Conservation (phyloP, 768 basidiomycete genomes). For the Russula earlei region DNA sequence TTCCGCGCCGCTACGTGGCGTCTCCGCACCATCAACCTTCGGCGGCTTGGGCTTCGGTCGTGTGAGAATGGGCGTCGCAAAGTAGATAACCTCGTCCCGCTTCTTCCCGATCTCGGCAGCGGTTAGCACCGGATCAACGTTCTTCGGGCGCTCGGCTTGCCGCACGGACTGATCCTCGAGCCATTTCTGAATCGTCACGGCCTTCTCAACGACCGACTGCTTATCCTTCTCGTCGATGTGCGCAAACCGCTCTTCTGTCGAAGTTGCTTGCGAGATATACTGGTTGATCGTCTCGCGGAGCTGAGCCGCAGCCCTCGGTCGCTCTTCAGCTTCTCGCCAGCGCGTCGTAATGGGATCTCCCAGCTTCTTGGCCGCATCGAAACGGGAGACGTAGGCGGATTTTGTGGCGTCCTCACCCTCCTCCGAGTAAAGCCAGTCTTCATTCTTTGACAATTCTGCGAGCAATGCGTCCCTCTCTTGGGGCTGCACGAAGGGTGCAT, state of each 20-base stretch:
- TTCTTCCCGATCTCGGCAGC: conserved; percentile 80
- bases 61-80: conserved; percentile 29
- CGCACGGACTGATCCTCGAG: conserved; percentile 19
- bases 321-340: conserved; percentile 74
- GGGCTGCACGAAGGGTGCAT: conserved; percentile 61
- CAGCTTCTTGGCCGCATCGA: conserved; percentile 74
- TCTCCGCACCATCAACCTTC: no score
- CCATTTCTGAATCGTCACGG: no score
- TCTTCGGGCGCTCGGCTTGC: conserved; percentile 85
- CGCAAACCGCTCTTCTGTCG: conserved; percentile 71
- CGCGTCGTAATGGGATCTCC: conserved; percentile 84
- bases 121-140: conserved; percentile 76
- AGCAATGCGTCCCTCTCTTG: conserved; percentile 75
- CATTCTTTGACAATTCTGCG: conserved; percentile 60
- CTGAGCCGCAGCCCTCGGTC: conserved; percentile 57
- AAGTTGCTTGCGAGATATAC: conserved; percentile 78
- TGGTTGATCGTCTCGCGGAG: conserved; percentile 85
- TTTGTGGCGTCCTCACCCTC: conserved; percentile 94
- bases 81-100: conserved; percentile 86
- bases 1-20: conserved; percentile 16
- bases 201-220: no score
- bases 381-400: conserved; percentile 81
- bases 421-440: conserved; percentile 96
- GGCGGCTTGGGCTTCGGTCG: no score
- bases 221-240: conserved; percentile 78